phyloP scores from a whole-genome alignment of 768 basidiomycete genomes.

The Macrolepiota dolichaula region DNA sequence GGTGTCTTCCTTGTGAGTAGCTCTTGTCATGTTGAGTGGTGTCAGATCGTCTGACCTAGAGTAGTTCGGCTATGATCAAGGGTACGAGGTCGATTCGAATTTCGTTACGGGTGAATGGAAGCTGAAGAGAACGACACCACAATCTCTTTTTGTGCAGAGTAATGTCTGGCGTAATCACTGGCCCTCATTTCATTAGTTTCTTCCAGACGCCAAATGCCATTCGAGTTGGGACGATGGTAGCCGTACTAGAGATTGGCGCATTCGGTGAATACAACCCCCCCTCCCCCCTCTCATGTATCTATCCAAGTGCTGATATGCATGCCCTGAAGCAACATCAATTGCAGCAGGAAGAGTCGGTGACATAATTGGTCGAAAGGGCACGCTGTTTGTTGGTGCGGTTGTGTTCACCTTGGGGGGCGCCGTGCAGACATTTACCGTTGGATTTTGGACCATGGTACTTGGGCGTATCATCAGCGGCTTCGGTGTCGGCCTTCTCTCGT shows the following conservation, averaged over 20 bases:
- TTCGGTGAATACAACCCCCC: conserved; percentile 46
- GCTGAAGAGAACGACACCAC: conserved; percentile 10
- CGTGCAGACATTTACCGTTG: conserved; percentile 68
- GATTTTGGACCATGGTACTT: conserved; percentile 68
- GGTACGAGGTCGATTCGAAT: conserved; percentile 34
- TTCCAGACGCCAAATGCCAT: conserved; percentile 69
- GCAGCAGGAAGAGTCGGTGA: conserved; percentile 80
- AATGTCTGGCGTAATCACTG: conserved; percentile 85
- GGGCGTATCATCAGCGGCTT: conserved; percentile 73
- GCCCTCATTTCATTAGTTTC: conserved; percentile 71
- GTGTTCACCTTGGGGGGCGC: conserved; percentile 77
- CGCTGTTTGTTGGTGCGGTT: conserved; percentile 68
- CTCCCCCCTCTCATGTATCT: background rate
- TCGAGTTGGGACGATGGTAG: conserved; percentile 82
- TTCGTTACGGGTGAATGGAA: background rate
- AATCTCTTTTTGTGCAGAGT: conserved; percentile 38
- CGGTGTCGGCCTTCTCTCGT: conserved; percentile 80
- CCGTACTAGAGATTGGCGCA: conserved; percentile 86
- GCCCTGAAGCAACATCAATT: conserved; percentile 62
- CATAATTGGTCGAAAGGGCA: conserved; percentile 68
- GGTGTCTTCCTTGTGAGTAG: conserved; percentile 71
- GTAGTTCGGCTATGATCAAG: conserved; percentile 79
- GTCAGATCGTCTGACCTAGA: conserved; percentile 10
- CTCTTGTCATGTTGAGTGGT: conserved; percentile 25
- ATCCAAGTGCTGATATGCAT: background rate